Base-by-base conservation (phyloP, 2,329 filamentous ascomycete species). In the Bisporella sp. region DNA sequence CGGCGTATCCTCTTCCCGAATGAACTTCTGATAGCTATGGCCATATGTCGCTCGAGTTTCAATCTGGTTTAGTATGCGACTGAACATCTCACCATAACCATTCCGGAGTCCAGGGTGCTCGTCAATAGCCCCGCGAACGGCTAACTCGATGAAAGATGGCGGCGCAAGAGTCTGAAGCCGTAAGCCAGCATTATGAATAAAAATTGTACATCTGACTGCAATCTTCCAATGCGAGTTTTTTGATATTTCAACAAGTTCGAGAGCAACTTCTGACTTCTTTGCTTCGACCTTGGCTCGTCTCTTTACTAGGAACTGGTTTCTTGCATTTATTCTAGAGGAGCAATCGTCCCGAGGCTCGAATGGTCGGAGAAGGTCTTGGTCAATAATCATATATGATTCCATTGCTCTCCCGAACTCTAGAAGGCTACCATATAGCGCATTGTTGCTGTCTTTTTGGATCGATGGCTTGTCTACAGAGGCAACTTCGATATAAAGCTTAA, bases 191-290 rank as follows among this genome's bases (percentile, higher is more conserved):
- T 93, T 95, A 50, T 92, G 82, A 4, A 95, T 88, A 65, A 99
- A 93, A 35, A 95, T 87, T 7, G 88, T 87, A 50, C 91, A 95
- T 31, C 92, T 79, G 46, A 84, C 89, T 5, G 92, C 92, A 60
- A 96, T 91, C 73, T 96, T 97, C 93, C 93, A 99, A 64, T 99
- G 95, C 1, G 90, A 89, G 3, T 80, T 80, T 60, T 82, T 84
- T 1, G 89, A 87, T 53, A 85, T 72, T 52, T 86, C 80, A 4
- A 91, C 85, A 32, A 99, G 75, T 65, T 37, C 35, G 49, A 89
- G 73, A 0, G 91, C 88, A 30, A 99, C 72, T 4, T 81, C 78
- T 0, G 83, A 75, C 71, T 99, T 99, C 71, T 87, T 90, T 48
- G 77, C 75, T 67, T 99, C 93, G 4, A 97, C 90, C 53, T 80